phyloP scores from a whole-genome alignment of 2,329 filamentous ascomycete species.

The Penicillium sp. region DNA sequence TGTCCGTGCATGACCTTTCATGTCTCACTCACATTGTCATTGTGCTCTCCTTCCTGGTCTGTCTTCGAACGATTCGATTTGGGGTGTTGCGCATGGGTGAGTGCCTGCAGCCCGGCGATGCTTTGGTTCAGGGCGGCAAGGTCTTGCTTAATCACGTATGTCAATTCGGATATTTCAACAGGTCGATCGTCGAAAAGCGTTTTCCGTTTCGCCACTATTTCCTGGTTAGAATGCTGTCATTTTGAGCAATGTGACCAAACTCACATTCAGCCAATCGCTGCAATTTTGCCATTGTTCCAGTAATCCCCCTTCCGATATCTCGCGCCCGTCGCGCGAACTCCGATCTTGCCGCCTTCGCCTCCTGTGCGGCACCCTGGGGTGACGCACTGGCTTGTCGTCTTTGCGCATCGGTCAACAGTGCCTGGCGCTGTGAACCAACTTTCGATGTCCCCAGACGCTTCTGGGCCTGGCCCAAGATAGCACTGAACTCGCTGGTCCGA shows the following conservation, averaged over 20 bases:
- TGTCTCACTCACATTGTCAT: conserved; percentile 70
- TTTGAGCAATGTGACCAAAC: conserved; percentile 28
- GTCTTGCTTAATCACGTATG: conserved; percentile 97
- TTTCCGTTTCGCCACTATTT: conserved; percentile 82
- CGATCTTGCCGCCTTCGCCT: conserved; percentile 59
- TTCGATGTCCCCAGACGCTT: conserved; percentile 74
- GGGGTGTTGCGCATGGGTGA: conserved; percentile 75
- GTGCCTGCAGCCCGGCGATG: conserved; percentile 75
- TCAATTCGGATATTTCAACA: conserved; percentile 94
- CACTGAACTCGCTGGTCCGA: conserved; percentile 90
- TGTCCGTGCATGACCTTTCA: conserved; percentile 10
- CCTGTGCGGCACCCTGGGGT: conserved; percentile 52
- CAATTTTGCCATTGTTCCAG: conserved; percentile 88
- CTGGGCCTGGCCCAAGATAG: conserved; percentile 83
- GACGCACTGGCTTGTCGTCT: conserved; percentile 58
- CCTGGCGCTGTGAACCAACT: conserved; percentile 73
- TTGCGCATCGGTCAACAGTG: conserved; percentile 71
- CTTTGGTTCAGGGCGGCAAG: conserved; percentile 81
- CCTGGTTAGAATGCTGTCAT: conserved; percentile 2
- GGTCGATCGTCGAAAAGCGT: conserved; percentile 96
- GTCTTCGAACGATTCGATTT: conserved; percentile 48
- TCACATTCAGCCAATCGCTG: conserved; percentile 83
- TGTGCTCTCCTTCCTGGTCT: conserved; percentile 89
- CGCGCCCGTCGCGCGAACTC: conserved; percentile 92
- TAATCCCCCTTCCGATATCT: conserved; percentile 88